Percentiles rank a stretch among this genome's conserved stretches.
Evolutionary conservation across 2,329 filamentous ascomycete species (phyloP).

Genomic region (Fusarium hostae): DNA sequence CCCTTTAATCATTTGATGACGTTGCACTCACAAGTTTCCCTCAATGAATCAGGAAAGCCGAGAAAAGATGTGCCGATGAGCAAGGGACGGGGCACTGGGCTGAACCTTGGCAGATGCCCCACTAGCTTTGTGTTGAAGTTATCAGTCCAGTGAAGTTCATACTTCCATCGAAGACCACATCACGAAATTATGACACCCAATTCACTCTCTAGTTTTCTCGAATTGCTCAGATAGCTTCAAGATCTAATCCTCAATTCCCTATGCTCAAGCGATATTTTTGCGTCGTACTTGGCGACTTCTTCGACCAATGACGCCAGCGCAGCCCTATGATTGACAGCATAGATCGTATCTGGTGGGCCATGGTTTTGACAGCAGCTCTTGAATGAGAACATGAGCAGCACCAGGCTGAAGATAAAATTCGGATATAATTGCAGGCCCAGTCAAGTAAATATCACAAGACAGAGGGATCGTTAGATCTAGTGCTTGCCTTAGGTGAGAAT

Average conservation of each 20-base stretch:
- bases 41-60: rapidly evolving
- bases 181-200: rapidly evolving
- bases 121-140: background rate
- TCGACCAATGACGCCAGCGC: no score
- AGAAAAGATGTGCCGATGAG: rapidly evolving
- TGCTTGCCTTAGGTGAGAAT: rapidly evolving
- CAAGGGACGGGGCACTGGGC: background rate
- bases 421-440: rapidly evolving
- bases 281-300: rapidly evolving
- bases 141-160: background rate
- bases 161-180: background rate
- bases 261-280: rapidly evolving
- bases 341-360: rapidly evolving
- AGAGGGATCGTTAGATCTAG: rapidly evolving
- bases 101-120: background rate
- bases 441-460: background rate
- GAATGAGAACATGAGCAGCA: rapidly evolving
- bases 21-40: rapidly evolving
- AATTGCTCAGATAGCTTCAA: rapidly evolving
- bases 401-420: rapidly evolving
- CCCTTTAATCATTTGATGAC: rapidly evolving
- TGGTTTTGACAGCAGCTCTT: rapidly evolving
- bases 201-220: no score
- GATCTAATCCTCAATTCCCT: rapidly evolving
- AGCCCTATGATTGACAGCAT: rapidly evolving